Base-by-base conservation (phyloP, 768 basidiomycete genomes). In the Leucocoprinus leucothites region DNA sequence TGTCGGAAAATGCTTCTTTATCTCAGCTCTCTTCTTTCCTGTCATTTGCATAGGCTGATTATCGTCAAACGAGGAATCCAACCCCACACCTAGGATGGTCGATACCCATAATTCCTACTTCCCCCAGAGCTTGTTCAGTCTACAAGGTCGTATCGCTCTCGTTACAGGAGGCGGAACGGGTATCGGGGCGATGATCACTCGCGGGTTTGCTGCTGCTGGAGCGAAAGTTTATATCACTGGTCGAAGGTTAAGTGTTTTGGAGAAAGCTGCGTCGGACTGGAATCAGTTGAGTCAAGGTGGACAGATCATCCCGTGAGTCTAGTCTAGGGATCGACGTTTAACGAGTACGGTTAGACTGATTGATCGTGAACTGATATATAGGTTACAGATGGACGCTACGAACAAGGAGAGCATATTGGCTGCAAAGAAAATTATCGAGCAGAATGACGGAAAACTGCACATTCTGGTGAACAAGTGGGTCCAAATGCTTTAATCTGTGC, bases 181-280 rank as follows among this genome's bases (percentile, higher is more conserved):
- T 1, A 81, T 80, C 47, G 78, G 78, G 8, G 66, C 85, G 56
- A 84, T 85, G 81, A 90, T 90, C 53, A 73, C 88, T 8, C 74
- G 77, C 51, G 89, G 87, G 3, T 77, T 92, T 11, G 90, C 89
- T 14, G 77, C 84, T 25, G 87, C 85, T 61, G 89, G 90, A 1
- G 89, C 90, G 13, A 87, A 82, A 60, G 89, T 91, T 14, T 93
- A 92, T 63, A 88, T 92, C 61, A 85, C 83, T 2, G 86, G 87
- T 16, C 75, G 90, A 36, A 79, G 91, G 44, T 67, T 76, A 45
- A 81, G 85, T 3, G 82, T 88, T 2, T 75, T 93, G 19, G 75
- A 87, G 62, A 79, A 74, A 58, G 74, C 79, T 14, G 72, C 77
- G n/a, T 69, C 74, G 43, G 71, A 71, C 9, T 82, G 80, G 77